Conservation (phyloP, 805 yeast genomes). For the Candida awuae region DNA sequence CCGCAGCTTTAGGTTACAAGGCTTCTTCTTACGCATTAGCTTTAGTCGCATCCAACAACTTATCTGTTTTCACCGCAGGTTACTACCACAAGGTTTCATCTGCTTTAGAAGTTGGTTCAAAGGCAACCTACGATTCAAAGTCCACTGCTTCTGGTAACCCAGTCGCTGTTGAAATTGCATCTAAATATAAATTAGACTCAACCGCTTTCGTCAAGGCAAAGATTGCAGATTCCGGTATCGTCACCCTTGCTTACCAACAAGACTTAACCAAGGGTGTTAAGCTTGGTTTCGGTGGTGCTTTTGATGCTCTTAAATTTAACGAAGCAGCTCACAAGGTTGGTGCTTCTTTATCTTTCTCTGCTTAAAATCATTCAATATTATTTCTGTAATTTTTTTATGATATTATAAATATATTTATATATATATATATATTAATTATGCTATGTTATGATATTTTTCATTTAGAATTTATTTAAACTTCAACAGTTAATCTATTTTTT, state of each 20-base stretch:
- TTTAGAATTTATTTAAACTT: too few species aligned
- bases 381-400: too few species aligned
- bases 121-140: conserved; percentile 89
- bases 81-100: conserved; percentile 95
- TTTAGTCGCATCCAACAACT: conserved; percentile 75
- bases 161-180: conserved; percentile 91
- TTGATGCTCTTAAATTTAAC: conserved; percentile 89
- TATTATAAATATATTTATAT: too few species aligned
- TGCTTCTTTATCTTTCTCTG: conserved; percentile 86
- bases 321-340: conserved; percentile 99
- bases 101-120: conserved; percentile 93
- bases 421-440: too few species aligned
- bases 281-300: conserved; percentile 93
- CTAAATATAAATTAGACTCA: conserved; percentile 85
- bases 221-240: conserved; percentile 91
- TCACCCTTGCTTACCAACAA: conserved; percentile 92
- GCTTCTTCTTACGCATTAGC: conserved; percentile 83
- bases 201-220: conserved; percentile 92
- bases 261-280: conserved; percentile 92
- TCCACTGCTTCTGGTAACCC: conserved; percentile 61
- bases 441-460: too few species aligned
- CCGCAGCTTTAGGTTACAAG: conserved; percentile 89
- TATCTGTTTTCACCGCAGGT: conserved; percentile 86
- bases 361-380: conserved; percentile 38
- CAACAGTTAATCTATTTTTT: too few species aligned